A percentile compares a stretch with the other conserved stretches of the same genome.
Evolutionary conservation across 768 basidiomycete genomes (phyloP).

Genomic region (Royoungia palumana): DNA sequence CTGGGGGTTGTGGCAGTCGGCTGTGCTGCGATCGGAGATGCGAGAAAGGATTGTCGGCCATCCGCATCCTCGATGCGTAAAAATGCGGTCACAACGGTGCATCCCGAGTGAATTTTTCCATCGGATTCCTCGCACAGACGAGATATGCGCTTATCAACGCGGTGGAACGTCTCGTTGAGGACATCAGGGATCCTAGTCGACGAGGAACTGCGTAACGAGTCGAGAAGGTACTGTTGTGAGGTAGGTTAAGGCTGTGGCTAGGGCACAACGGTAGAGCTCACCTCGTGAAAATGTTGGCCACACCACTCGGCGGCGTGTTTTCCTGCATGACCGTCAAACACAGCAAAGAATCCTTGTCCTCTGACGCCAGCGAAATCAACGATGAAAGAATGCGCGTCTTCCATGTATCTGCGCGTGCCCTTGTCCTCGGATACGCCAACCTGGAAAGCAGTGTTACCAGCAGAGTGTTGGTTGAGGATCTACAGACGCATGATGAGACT

Average conservation of each 20-base stretch:
- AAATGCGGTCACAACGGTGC: constrained; percentile 95
- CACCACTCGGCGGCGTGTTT: constrained; percentile 99
- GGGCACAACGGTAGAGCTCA: constrained; percentile 23
- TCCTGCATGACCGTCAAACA: constrained; percentile 98
- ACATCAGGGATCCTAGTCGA: constrained; percentile 72
- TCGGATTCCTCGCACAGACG: constrained; percentile 81
- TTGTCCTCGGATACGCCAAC: constrained; percentile 77
- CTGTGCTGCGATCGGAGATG: constrained; percentile 23
- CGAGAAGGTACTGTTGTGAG: constrained; percentile 54
- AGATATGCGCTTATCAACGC: constrained; percentile 82
- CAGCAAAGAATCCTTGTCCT: constrained; percentile 97
- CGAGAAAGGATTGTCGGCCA: constrained; percentile 68
- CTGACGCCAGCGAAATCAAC: constrained; percentile 88
- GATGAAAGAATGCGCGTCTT: constrained; percentile 95
- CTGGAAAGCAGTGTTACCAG: constrained; percentile 59
- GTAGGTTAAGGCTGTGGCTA: constrained; percentile 6
- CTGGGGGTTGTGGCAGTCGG: constrained; percentile 33
- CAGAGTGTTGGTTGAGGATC: constrained; percentile 59
- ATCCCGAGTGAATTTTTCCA: constrained; percentile 93
- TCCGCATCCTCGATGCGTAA: constrained; percentile 84
- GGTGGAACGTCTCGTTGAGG: constrained; percentile 92
- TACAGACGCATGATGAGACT: constrained; percentile 4
- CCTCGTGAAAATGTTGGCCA: constrained; percentile 93
- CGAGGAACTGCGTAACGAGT: constrained; percentile 61
- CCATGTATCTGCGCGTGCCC: constrained; percentile 90